Conservation (phyloP, 441 rosid species). For the Biscutella laevigata region DNA sequence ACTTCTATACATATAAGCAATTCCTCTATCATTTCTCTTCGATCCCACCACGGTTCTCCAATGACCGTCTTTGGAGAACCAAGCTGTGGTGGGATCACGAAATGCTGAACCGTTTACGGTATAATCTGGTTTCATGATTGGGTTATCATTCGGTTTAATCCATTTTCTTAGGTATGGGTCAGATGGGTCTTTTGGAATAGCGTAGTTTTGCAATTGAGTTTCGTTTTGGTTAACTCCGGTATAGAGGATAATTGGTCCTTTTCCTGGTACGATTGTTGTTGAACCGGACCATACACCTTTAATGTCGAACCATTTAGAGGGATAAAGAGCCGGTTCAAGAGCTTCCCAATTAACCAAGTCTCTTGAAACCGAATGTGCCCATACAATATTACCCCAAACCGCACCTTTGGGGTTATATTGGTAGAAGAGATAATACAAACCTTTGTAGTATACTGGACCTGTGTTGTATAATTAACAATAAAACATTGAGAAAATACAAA, state of each 20-base stretch:
- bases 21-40: constrained; percentile 38
- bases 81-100: constrained; percentile 89
- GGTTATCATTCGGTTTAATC: constrained; percentile 75
- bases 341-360: constrained; percentile 74
- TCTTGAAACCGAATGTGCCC: constrained; percentile 88
- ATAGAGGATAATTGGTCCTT: constrained; percentile 56
- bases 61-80: constrained; percentile 41
- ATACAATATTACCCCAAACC: constrained; percentile 86
- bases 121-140: constrained; percentile 33
- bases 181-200: constrained; percentile 48
- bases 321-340: constrained; percentile 55
- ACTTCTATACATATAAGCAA: constrained; percentile 56
- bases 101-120: constrained; percentile 56
- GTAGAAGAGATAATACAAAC: constrained; percentile 72
- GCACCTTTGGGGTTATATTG: constrained; percentile 82
- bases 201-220: constrained; percentile 59
- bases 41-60: constrained; percentile 65
- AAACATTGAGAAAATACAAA: not conserved
- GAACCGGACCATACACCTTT: constrained; percentile 92
- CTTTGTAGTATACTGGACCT: constrained; percentile 73
- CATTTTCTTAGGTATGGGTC: constrained; percentile 76
- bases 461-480: not conserved
- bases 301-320: constrained; percentile 60
- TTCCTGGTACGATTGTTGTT: constrained; percentile 48
- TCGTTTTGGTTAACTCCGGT: constrained; percentile 48